phyloP scores from a whole-genome alignment of 1,139 yeast species.

The Candida albicans region DNA sequence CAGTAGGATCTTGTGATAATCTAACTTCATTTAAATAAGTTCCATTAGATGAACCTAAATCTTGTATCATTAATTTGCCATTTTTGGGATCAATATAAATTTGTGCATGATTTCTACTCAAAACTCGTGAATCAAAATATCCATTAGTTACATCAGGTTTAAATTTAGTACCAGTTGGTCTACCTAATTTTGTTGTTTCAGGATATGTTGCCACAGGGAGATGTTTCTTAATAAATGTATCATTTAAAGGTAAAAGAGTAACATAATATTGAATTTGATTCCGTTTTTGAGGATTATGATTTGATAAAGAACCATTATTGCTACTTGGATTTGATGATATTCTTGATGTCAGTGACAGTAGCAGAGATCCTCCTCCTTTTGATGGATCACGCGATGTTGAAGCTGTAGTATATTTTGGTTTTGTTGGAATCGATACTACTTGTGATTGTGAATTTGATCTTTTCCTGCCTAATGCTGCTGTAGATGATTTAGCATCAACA shows the following conservation, averaged over 20 bases:
- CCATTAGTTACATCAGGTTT: conserved; percentile 84
- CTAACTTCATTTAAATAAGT: conserved; percentile 82
- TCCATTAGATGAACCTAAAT: conserved; percentile 90
- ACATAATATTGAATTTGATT: conserved; percentile 51
- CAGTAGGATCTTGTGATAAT: conserved; percentile 63
- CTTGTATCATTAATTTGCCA: conserved; percentile 76
- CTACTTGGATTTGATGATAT: conserved; percentile 8
- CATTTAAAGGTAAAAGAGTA: conserved; percentile 73
- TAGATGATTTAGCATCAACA: background rate
- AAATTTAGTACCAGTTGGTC: conserved; percentile 76
- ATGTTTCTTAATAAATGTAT: conserved; percentile 78
- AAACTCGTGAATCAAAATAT: conserved; percentile 88
- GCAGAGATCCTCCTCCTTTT: background rate
- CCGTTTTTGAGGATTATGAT: conserved; percentile 27
- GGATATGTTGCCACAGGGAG: conserved; percentile 81
- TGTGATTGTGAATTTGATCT: conserved; percentile 45
- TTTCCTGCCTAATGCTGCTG: conserved; percentile 20
- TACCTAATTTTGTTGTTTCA: conserved; percentile 80
- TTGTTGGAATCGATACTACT: conserved; percentile 20
- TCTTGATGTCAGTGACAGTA: conserved; percentile 4
- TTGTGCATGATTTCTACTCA: conserved; percentile 92
- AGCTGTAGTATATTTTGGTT: conserved; percentile 7
- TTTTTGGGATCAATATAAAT: conserved; percentile 68
- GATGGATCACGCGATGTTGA: conserved; percentile 3
- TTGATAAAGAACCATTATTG: conserved; percentile 12